Evolutionary conservation across 768 basidiomycete species (phyloP).

Genomic region (Boletus subcaerulescens): DNA sequence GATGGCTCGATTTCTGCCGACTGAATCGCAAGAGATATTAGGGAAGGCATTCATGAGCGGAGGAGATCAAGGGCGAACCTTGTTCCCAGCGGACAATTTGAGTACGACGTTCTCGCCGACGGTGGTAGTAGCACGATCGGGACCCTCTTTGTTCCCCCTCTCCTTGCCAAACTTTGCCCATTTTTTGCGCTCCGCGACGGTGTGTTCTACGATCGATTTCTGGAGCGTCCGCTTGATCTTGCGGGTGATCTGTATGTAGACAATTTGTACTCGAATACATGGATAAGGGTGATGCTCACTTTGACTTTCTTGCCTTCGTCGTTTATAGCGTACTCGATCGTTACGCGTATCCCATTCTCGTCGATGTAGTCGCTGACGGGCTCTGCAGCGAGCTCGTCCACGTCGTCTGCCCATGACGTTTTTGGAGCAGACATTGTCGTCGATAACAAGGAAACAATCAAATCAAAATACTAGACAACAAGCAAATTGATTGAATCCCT

Average conservation of each 20-base stretch:
- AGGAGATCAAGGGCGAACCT: constrained; percentile 36
- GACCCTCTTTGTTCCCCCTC: constrained; percentile 81
- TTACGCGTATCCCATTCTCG: constrained; percentile 85
- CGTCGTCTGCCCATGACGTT: constrained; percentile 87
- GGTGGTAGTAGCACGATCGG: constrained; percentile 91
- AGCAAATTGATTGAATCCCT: background rate
- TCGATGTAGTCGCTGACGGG: constrained; percentile 66
- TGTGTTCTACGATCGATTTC: constrained; percentile 90
- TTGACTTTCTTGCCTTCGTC: constrained; percentile 96
- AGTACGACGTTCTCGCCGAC: constrained; percentile 74
- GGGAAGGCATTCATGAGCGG: background rate
- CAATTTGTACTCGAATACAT: background rate
- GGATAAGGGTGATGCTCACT: constrained; percentile 38
- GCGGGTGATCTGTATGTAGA: constrained; percentile 64
- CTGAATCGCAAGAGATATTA: constrained; percentile 31
- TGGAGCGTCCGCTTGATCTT: constrained; percentile 83
- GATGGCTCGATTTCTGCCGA: constrained; percentile 63
- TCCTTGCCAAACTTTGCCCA: constrained; percentile 95
- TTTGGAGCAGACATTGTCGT: constrained; percentile 38
- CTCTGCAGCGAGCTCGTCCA: constrained; percentile 65
- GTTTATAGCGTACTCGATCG: constrained; percentile 77
- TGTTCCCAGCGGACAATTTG: constrained; percentile 62
- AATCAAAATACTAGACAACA: constrained; percentile 18
- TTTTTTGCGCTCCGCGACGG: constrained; percentile 88
- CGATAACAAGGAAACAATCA: constrained; percentile 12